Evolutionary conservation across 306 rosid species (phyloP), one percentile per base, ranked within the genome.

Genomic region (Quillaja saponaria): DNA sequence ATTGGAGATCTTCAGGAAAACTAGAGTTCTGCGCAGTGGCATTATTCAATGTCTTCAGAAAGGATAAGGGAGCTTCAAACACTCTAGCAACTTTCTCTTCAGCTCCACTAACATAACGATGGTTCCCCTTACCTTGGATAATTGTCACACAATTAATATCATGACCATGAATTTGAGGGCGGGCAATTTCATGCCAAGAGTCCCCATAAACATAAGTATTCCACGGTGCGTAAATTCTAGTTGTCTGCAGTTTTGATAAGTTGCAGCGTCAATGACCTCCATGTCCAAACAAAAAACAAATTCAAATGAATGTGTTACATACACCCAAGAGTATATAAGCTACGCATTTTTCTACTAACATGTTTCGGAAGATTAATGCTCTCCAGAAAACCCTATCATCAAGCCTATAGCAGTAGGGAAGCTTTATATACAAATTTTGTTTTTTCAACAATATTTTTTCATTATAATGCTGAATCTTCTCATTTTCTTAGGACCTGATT

Each of bases 31-130:
- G 76, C 64, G 74, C 59, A 45, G 82, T 75, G 76, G 95, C 91
- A 77, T 84, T 87, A 81, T 65, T 81, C 80, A 94, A 71, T 34
- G 97, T 89, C 86, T 80, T 94, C 68, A 89, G 67, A 84, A 94
- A 94, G 48, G 97, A 94, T 49, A 83, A 66, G 5, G 99, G 81
- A 47, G 97, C 96, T 83, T 94, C 99, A 75, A 89, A 89, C n/a
- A 89, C 96, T 78, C 99, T 81, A 57, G 91, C 87, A 76, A 89
- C 99, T 85, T 94, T 94, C 77, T 94, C 99, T 9, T 92, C 99
- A 21, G 96, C 99, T 69, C 99, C 99, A 55, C 99, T 47, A 18
- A 92, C 89, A 73, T 84, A 92, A 46, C 89, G 95, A 75, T 92
- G 95, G 72, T 86, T 92, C 37, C 96, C 99, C 58, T 84, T 84